Conservation (phyloP, 208 protist genomes). For the Trypanosoma grayi region DNA sequence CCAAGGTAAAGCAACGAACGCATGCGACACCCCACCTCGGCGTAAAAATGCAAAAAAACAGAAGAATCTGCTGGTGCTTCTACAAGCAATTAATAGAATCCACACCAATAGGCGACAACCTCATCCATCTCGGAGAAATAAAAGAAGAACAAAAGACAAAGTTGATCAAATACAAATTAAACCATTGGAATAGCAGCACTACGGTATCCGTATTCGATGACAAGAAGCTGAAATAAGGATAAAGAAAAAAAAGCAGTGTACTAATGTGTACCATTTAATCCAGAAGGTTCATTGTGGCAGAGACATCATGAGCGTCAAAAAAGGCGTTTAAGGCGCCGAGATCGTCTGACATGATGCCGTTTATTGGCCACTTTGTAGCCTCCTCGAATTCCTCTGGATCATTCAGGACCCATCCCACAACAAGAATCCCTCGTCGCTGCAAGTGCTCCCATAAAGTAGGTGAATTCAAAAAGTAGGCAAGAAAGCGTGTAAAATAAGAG, state of each 20-base stretch:
- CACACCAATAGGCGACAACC: too few relatives aligned
- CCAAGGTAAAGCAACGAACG: conserved; percentile 14
- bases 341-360: conserved; percentile 77
- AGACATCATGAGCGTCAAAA: conserved; percentile 15
- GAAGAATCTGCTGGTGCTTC: too few relatives aligned
- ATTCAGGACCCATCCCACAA: conserved; percentile 80
- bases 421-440: conserved; percentile 59
- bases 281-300: conserved; percentile 20
- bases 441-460: conserved; percentile 72
- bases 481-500: conserved; percentile 20
- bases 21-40: conserved; percentile 3
- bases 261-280: conserved; percentile 13
- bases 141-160: conserved; percentile 6
- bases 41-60: conserved; percentile 17
- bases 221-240: conserved; percentile 12
- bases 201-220: background rate
- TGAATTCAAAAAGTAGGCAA: conserved; percentile 46
- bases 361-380: conserved; percentile 44
- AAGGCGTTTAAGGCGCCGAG: conserved; percentile 31
- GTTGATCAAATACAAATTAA: conserved; percentile 4
- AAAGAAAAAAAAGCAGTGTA: conserved; percentile 14
- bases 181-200: too few relatives aligned
- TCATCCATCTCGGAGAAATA: conserved; percentile 9
- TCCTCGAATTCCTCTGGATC: conserved; percentile 60
- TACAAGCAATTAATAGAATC: too few relatives aligned